phyloP scores from a whole-genome alignment of 1,284 basidiomycete species.

The Tetrapyrgos nigripes region DNA sequence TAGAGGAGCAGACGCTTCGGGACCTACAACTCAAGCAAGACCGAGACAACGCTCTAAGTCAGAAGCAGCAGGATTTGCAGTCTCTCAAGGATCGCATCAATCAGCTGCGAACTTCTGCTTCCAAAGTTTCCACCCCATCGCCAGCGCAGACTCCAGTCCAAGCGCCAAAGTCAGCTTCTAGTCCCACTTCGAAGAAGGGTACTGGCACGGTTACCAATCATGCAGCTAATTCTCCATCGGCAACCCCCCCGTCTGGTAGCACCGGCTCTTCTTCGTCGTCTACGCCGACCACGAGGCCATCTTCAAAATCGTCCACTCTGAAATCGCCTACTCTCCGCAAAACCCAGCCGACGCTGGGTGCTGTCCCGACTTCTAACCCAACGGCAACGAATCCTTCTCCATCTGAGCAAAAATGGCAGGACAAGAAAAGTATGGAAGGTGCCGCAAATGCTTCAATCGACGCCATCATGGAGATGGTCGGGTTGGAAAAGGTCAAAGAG shows the following conservation, averaged over 20 bases:
- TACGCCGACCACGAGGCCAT: too few relatives aligned
- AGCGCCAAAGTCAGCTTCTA: too few relatives aligned
- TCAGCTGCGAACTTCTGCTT: not conserved
- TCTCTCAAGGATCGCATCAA: slow-evolving; percentile 14
- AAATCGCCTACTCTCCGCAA: not conserved
- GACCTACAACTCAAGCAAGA: slow-evolving; percentile 34
- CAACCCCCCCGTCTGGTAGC: too few relatives aligned
- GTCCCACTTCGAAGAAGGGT: too few relatives aligned
- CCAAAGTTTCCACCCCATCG: slow-evolving; percentile 1
- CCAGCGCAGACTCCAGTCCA: too few relatives aligned
- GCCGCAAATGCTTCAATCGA: slow-evolving; percentile 54
- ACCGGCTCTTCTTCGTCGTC: too few relatives aligned
- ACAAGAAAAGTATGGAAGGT: slow-evolving; percentile 54
- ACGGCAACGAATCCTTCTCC: slow-evolving; percentile 14
- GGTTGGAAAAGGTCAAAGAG: slow-evolving; percentile 60
- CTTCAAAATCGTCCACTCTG: too few relatives aligned
- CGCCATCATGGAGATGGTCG: slow-evolving; percentile 62
- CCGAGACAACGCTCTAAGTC: slow-evolving; percentile 30
- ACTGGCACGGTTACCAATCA: too few relatives aligned
- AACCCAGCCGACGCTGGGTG: not conserved
- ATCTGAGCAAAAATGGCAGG: slow-evolving; percentile 53
- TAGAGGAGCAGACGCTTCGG: slow-evolving; percentile 25
- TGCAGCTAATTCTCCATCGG: too few relatives aligned
- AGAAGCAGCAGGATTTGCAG: slow-evolving; percentile 41
- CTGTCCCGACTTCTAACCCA: slow-evolving; percentile 1